Percentiles rank a stretch among this genome's conserved stretches.
Conservation (phyloP, 164 flowering plant species). For the Chimonanthus salicifolius region DNA sequence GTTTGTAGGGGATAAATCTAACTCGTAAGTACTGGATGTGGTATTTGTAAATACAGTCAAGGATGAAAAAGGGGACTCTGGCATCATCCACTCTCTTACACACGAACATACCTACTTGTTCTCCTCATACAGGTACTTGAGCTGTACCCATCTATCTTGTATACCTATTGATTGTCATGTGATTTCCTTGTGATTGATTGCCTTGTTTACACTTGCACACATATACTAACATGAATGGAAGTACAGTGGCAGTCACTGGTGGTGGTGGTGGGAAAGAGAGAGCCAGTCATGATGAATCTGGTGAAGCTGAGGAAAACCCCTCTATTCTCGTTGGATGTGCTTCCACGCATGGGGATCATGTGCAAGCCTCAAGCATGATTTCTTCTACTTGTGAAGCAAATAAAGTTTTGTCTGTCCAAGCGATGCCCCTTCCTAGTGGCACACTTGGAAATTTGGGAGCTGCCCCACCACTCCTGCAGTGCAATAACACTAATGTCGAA, state of each 20-base stretch:
- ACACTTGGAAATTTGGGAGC: conserved; percentile 2
- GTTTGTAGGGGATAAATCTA: not conserved
- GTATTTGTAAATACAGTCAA: conserved; percentile 40
- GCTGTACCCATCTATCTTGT: not conserved
- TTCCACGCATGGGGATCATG: conserved; percentile 20
- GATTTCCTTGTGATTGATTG: not conserved
- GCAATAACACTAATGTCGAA: conserved; percentile 24
- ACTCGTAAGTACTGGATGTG: conserved; percentile 1
- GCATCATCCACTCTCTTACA: conserved; percentile 27
- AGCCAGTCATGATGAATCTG: conserved; percentile 24
- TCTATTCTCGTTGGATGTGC: conserved; percentile 14
- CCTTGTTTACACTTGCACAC: conserved; percentile 1
- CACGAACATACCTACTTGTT: conserved; percentile 18
- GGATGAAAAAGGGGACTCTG: conserved; percentile 55
- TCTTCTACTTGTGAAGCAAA: conserved; percentile 22
- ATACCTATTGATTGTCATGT: not conserved
- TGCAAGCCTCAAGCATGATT: conserved; percentile 5
- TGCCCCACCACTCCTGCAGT: conserved; percentile 38
- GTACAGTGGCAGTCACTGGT: not conserved
- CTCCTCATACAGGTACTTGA: conserved; percentile 33
- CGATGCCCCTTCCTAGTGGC: not conserved
- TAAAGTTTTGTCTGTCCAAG: conserved; percentile 14
- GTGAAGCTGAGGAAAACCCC: conserved; percentile 31
- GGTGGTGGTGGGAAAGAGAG: conserved; percentile 65
- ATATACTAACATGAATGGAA: not conserved